phyloP scores from a whole-genome alignment of 148 eudicot species.

The Spergularia marina region DNA sequence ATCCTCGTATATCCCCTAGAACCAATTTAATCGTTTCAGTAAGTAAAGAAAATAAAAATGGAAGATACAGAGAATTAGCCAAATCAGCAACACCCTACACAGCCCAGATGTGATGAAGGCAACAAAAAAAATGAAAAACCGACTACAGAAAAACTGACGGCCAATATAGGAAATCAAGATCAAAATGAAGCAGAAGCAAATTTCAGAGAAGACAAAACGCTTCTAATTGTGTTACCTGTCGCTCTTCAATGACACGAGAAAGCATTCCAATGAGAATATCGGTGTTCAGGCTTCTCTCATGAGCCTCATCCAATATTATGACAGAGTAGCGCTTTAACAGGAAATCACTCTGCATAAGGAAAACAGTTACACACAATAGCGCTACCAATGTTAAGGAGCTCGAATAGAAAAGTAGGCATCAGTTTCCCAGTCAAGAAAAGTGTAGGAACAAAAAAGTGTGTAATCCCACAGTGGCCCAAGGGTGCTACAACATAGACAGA shows the following conservation, averaged over 20 bases:
- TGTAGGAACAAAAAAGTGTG: not conserved
- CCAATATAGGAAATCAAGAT: not conserved
- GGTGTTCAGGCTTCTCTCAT: slow-evolving; percentile 93
- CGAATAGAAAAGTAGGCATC: not conserved
- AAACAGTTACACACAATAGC: not conserved
- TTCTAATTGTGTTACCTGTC: slow-evolving; percentile 47
- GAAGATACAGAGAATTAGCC: not conserved
- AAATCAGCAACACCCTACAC: not conserved
- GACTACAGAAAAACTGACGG: not conserved
- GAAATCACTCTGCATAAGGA: slow-evolving; percentile 64
- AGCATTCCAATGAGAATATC: slow-evolving; percentile 97
- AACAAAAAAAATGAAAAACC: not conserved
- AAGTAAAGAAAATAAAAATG: slow-evolving; percentile 3
- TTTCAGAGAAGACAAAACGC: not conserved
- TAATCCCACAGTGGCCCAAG: not conserved
- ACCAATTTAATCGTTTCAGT: not conserved
- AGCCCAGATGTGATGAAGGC: not conserved
- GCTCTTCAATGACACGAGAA: slow-evolving; percentile 62
- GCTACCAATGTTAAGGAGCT: not conserved
- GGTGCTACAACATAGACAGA: not conserved
- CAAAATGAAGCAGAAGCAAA: not conserved
- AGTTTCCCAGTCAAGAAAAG: not conserved
- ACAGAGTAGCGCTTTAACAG: slow-evolving; percentile 70
- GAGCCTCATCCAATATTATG: slow-evolving; percentile 93
- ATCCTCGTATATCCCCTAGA: slow-evolving; percentile 47